Percentiles rank a stretch among this genome's conserved stretches.
Evolutionary conservation across 2,329 filamentous ascomycete species (phyloP).

Genomic region (Lasiodiplodia citricola): DNA sequence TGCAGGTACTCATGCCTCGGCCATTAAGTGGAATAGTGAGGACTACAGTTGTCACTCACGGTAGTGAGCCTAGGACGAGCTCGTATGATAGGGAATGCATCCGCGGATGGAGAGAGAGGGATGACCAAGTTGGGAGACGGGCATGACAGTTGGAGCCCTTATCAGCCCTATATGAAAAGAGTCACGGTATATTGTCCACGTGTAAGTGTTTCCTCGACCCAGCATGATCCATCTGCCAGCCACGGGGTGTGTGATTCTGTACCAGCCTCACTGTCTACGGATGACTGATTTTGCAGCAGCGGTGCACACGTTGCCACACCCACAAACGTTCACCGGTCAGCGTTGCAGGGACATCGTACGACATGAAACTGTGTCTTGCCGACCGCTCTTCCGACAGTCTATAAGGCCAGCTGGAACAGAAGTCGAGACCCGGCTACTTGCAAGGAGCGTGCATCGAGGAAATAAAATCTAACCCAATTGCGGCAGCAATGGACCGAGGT

Average conservation of each 20-base stretch:
- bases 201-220: background rate
- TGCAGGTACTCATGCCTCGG: background rate
- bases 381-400: background rate
- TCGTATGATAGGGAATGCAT: slow-evolving; percentile 18
- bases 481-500: background rate
- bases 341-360: background rate
- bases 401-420: background rate
- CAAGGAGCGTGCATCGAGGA: background rate
- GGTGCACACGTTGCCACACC: background rate
- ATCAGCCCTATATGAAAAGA: background rate
- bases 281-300: background rate
- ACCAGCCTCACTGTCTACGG: background rate
- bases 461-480: background rate
- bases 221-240: too few relatives aligned
- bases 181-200: background rate
- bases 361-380: background rate
- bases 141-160: background rate
- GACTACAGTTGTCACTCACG: slow-evolving; percentile 12
- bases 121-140: background rate
- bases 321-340: background rate
- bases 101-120: slow-evolving; percentile 2
- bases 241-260: too few relatives aligned
- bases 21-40: slow-evolving; percentile 4
- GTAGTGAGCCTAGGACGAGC: background rate
- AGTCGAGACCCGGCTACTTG: background rate